Base-by-base conservation (phyloP, 1,139 yeast species). In the Yamadazyma triangularis region DNA sequence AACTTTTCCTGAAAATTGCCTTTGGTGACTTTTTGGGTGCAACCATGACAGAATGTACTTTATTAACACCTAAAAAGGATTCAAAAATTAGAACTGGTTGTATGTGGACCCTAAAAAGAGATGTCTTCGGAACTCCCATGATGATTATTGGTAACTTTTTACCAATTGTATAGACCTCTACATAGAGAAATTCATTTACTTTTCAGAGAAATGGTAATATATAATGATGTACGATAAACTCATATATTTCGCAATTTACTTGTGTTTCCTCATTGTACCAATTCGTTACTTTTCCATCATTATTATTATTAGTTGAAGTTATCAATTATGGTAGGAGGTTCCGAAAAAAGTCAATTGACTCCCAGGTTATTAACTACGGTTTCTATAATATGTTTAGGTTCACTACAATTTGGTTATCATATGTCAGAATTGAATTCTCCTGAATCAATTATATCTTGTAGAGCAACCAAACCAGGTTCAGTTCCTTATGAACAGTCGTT, bases 111-210 rank as follows among this genome's bases (percentile, higher is more conserved):
- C 64, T 91, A 36, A 75, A 75, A 42, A 52, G 81, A 50, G 81
- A 75, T 43, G 81, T 75, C 10, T 75, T 75, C 51, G 81, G 81
- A 10, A 75, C 75, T 27, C 81, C 81, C 11, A 83, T 91, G 89
- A 89, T 89, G 95, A 83, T 91, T 25, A 76, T 91, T 25, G 97
- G 96, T 16, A 91, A 87, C 50, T 91, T 89, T 51, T 61, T 89
- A 46, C 96, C 96, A 1, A 80, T 85, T 15, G 48, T 75, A 30
- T 64, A 58, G 20, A 18, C n/a, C n/a, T n/a, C n/a, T n/a, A n/a
- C n/a, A n/a, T n/a, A n/a, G n/a, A n/a, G n/a, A n/a, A n/a, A n/a
- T n/a, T n/a, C n/a, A 18, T 18, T 18, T 18, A n/a, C n/a, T n/a
- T n/a, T n/a, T n/a, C n/a, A n/a, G n/a, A n/a, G n/a, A n/a, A n/a